These are phyloP conservation scores for Pseudogymnoascus sp. DNA, from an alignment of 2,329 filamentous ascomycete species.

Conservation along the genomic window DNA sequence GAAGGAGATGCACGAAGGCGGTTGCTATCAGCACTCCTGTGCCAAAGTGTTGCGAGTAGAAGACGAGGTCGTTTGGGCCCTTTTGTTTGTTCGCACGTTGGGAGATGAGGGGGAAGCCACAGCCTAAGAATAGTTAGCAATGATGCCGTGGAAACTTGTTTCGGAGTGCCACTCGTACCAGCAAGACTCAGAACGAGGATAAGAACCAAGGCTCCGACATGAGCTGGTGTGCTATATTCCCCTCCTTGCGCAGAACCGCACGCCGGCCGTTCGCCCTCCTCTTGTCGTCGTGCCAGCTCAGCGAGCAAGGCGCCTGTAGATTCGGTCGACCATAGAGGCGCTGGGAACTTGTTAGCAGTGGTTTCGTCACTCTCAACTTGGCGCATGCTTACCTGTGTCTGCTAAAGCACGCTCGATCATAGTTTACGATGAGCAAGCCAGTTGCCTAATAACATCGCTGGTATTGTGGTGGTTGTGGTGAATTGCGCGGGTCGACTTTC, in stretches of 20 bases:
- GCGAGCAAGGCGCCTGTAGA: slow-evolving; percentile 35
- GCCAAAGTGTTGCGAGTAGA: slow-evolving; percentile 61
- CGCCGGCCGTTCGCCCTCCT: slow-evolving; percentile 35
- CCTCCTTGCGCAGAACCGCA: slow-evolving; percentile 45
- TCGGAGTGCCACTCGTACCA: slow-evolving; percentile 27
- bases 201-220: slow-evolving; percentile 50
- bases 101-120: slow-evolving; percentile 29
- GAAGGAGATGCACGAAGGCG: slow-evolving; percentile 67
- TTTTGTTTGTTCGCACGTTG: slow-evolving; percentile 24
- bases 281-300: slow-evolving; percentile 42
- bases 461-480: not conserved
- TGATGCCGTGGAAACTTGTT: slow-evolving; percentile 1
- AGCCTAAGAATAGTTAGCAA: slow-evolving; percentile 23
- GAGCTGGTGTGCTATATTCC: slow-evolving; percentile 46
- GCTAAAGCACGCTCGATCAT: slow-evolving; percentile 10
- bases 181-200: slow-evolving; percentile 48
- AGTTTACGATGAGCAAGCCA: slow-evolving; percentile 4
- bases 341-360: slow-evolving; percentile 16
- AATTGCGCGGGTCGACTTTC: not conserved
- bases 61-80: slow-evolving; percentile 34
- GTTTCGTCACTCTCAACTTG: not conserved
- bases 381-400: not conserved
- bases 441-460: slow-evolving; percentile 1
- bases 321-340: slow-evolving; percentile 21
- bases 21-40: slow-evolving; percentile 82